Evolutionary conservation across 768 basidiomycete genomes (phyloP), one percentile per base, ranked within the genome.

Genomic region (Amanita rimosa): DNA sequence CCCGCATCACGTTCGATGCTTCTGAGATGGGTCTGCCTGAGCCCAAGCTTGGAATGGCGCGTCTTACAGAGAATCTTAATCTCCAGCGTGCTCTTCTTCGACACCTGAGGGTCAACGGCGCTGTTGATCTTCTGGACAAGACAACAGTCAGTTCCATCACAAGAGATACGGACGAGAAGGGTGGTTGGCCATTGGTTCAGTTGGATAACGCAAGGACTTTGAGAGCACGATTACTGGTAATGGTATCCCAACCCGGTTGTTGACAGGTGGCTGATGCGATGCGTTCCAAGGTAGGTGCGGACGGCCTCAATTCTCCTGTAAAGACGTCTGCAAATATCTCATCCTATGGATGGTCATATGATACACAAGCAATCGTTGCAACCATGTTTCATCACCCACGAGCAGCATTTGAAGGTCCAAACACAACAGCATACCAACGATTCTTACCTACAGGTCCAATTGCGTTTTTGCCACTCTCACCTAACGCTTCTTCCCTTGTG

Each of bases 371-470:
- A 6, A 75, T 98, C 36, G 96, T 99, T 31, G 89, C 89, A 3
- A 96, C 91, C 0, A 74, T 99, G 56, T 62, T 71, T 39, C 89
- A 98, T 61, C 65, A 73, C 14, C 78, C 88, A 1, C 75, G 82
- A 17, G 70, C 74, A 10, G 66, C 75, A 26, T 79, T 79, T 56
- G 74, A 82, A 59, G 67, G 67, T 7, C 76, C 76, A 8, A 90
- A 89, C 57, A 80, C 77, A 5, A 88, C 82, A 0, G 94, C 91
- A 0, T 98, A 86, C 65, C 96, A 98, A 62, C 75, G 94, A 17
- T 97, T 97, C 70, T 76, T 98, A 16, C 86, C 93, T 2, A 92
- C 92, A 4, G 95, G 96, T 0, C 95, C 95, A 2, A 84, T 98
- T 37, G 94, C 94, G 0, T 98, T 96, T 69, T 75, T 98, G 17